Evolutionary conservation across 164 flowering plant genomes (phyloP).

Genomic region (Piper betle): DNA sequence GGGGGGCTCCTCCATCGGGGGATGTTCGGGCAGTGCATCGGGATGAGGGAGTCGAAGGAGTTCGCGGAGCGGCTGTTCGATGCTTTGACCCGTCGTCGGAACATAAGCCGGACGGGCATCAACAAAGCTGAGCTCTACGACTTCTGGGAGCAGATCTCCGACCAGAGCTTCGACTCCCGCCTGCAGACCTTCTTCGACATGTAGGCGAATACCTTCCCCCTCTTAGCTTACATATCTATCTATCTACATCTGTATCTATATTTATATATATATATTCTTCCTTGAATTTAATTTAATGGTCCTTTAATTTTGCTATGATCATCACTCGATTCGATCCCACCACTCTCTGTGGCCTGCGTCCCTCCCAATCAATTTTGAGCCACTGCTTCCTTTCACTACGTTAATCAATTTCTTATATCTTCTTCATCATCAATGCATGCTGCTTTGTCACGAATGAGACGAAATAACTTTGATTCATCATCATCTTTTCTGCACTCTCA

Average conservation of each 20-base stretch:
- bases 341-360: no score
- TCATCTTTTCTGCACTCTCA: no score
- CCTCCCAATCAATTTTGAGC: no score
- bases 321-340: no score
- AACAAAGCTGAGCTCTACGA: constrained; percentile 29
- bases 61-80: constrained; percentile 44
- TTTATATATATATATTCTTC: background rate
- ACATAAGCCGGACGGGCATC: constrained; percentile 24
- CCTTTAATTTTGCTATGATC: no score
- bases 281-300: no score
- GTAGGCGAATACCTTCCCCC: constrained; percentile 11
- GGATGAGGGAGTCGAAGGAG: constrained; percentile 55
- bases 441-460: no score
- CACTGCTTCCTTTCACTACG: no score
- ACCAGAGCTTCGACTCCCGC: constrained; percentile 58
- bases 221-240: background rate
- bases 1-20: constrained; percentile 32
- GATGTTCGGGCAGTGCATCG: constrained; percentile 47
- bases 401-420: no score
- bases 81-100: constrained; percentile 36
- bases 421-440: no score
- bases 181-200: constrained; percentile 63
- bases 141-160: constrained; percentile 59
- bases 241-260: background rate
- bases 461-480: no score